Percentiles rank a stretch among this genome's conserved stretches.
Evolutionary conservation across 2,329 filamentous ascomycete genomes (phyloP).

Genomic region (Helotiales sp.): DNA sequence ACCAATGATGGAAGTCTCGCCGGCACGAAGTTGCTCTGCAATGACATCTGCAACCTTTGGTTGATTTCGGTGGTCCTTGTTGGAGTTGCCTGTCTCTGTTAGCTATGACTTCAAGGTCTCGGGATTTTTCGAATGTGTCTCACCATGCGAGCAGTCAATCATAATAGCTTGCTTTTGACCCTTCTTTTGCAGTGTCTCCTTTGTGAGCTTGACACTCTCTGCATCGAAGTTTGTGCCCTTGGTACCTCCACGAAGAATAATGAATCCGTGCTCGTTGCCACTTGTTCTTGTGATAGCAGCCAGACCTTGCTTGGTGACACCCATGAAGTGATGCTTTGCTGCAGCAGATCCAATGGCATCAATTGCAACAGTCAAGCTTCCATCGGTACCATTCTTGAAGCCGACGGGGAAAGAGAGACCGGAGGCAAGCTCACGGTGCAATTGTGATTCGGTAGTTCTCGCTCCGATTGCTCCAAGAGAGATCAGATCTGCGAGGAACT

Average conservation of each 20-base stretch:
- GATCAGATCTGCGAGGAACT: constrained; percentile 96
- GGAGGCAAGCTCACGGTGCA: constrained; percentile 93
- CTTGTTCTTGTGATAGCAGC: constrained; percentile 92
- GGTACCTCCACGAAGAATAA: constrained; percentile 90
- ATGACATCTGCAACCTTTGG: constrained; percentile 86
- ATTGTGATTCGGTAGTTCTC: constrained; percentile 92
- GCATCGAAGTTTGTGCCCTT: constrained; percentile 94
- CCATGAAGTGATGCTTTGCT: constrained; percentile 95
- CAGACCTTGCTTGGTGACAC: constrained; percentile 95
- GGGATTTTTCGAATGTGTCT: constrained; percentile 37
- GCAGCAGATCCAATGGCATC: constrained; percentile 91
- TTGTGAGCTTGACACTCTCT: constrained; percentile 77
- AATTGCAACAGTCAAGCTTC: constrained; percentile 86
- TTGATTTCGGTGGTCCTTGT: constrained; percentile 97
- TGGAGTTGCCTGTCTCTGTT: constrained; percentile 76
- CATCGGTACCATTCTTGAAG: constrained; percentile 99
- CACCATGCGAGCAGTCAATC: constrained; percentile 97
- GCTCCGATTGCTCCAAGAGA: constrained; percentile 95
- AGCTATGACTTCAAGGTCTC: neutral
- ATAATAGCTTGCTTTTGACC: constrained; percentile 88
- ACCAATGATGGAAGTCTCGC: constrained; percentile 87
- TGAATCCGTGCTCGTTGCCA: constrained; percentile 96
- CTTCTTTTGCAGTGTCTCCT: constrained; percentile 81
- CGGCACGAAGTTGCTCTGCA: constrained; percentile 83
- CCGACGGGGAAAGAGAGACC: constrained; percentile 97